Evolutionary conservation across 1,284 basidiomycete species (phyloP).

Genomic region (Phenoliferia sp.): DNA sequence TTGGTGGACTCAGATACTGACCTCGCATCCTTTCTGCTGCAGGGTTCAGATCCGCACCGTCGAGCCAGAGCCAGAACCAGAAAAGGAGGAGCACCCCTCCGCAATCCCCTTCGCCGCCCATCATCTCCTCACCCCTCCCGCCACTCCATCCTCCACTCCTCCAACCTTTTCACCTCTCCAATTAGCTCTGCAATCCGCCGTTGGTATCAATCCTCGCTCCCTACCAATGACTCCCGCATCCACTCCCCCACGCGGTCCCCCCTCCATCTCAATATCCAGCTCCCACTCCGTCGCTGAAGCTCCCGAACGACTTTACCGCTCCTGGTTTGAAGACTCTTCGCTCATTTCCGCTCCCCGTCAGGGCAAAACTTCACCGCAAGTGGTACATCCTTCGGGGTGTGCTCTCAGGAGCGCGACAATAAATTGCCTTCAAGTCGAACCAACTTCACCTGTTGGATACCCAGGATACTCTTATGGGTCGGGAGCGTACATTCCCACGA

Average conservation of each 20-base stretch:
- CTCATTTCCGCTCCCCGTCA: background rate
- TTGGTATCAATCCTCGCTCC: background rate
- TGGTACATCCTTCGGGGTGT: background rate
- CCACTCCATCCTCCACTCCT: background rate
- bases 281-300: background rate
- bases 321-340: constrained; percentile 1
- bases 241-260: background rate
- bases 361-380: background rate
- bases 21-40: background rate
- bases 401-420: background rate
- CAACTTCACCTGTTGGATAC: background rate
- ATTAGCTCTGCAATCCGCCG: background rate
- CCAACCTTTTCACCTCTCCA: background rate
- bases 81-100: background rate
- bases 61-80: background rate
- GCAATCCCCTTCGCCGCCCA: background rate
- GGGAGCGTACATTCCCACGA: background rate
- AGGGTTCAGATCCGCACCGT: background rate
- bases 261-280: background rate
- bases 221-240: background rate
- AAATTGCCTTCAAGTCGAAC: background rate
- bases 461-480: background rate
- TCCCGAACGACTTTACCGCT: constrained; percentile 1
- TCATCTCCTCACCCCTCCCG: background rate
- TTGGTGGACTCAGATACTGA: background rate